These are phyloP conservation scores for Xylariaceae sp. DNA, from an alignment of 2,329 filamentous ascomycete species.

Conservation along the genomic window DNA sequence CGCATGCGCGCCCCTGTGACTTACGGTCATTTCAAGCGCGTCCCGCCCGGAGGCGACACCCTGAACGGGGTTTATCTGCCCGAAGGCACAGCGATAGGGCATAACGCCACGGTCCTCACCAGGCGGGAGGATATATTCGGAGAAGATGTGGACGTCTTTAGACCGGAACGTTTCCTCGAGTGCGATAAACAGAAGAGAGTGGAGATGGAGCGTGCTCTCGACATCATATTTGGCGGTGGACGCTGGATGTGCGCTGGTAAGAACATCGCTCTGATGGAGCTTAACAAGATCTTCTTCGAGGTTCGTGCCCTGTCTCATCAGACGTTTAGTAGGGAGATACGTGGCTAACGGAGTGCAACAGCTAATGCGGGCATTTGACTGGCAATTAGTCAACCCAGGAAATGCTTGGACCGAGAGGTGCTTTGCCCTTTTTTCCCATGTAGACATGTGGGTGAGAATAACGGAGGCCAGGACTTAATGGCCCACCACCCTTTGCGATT, in stretches of 20 bases:
- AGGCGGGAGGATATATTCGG: background rate
- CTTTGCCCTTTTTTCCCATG: too few relatives aligned
- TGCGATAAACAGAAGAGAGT: background rate
- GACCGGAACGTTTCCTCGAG: background rate
- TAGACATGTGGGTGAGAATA: too few relatives aligned
- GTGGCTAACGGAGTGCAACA: too few relatives aligned
- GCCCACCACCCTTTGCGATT: too few relatives aligned
- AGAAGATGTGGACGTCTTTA: background rate
- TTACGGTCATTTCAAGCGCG: background rate
- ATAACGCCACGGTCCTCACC: background rate
- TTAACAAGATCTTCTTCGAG: background rate
- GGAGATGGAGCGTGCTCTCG: background rate
- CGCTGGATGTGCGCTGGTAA: background rate
- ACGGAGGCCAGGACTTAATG: too few relatives aligned
- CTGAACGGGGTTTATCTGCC: background rate
- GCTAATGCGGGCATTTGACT: too few relatives aligned
- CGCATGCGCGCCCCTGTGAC: too few relatives aligned
- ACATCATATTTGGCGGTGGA: background rate
- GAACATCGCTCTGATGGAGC: background rate
- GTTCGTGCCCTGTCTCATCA: background rate
- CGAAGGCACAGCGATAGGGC: background rate
- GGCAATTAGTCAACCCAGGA: too few relatives aligned
- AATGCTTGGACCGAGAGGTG: too few relatives aligned
- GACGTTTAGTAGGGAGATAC: too few relatives aligned
- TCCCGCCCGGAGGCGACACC: background rate